Evolutionary conservation across 73 alveolate genomes (phyloP).

Genomic region (Tetrahymena malaccensis): DNA sequence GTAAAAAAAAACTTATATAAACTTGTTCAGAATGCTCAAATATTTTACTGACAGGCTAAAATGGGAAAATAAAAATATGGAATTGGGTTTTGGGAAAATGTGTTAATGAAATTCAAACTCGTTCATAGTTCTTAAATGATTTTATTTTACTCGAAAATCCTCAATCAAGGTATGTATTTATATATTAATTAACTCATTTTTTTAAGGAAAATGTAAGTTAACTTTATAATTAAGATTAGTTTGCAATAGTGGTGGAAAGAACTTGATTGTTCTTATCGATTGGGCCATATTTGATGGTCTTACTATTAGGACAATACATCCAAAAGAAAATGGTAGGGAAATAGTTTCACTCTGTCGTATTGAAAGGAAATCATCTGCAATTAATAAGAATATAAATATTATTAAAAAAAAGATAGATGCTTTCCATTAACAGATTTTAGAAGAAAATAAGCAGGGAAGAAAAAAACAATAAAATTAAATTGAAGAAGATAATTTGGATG

Average conservation of each 20-base stretch:
- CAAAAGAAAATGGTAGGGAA: neutral
- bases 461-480: neutral
- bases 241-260: neutral
- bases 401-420: neutral
- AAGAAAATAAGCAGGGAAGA: neutral
- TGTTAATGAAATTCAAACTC: neutral
- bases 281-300: neutral
- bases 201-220: too few relatives aligned
- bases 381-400: neutral
- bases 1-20: neutral
- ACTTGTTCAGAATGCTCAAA: neutral
- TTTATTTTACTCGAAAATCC: neutral
- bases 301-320: neutral
- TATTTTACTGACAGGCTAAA: neutral
- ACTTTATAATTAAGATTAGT: neutral
- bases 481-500: neutral
- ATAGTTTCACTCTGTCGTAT: neutral
- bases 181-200: too few relatives aligned
- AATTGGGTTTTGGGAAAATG: neutral
- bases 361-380: neutral
- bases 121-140: neutral
- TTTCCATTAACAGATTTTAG: neutral
- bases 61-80: neutral
- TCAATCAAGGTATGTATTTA: neutral
- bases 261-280: neutral